Evolutionary conservation across 2,329 filamentous ascomycete genomes (phyloP), one percentile per base, ranked within the genome.

Genomic region (Scolecobasidium constrictum): DNA sequence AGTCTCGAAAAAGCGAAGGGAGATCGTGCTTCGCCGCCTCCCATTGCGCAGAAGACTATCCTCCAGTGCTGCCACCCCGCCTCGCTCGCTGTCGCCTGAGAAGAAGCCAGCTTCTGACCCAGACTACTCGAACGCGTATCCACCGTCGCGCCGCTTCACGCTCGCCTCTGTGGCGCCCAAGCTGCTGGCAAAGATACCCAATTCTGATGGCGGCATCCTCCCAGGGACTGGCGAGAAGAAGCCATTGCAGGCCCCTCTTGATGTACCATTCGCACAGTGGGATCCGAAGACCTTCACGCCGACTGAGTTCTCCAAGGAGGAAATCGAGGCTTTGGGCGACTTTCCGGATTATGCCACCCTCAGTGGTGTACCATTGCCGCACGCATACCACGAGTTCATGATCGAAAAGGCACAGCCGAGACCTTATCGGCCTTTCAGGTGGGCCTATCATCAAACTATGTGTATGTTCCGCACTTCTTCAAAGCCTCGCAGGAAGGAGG

Each of bases 381-480:
- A 66, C 6, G 68, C 81, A 0, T 79, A 83, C 44, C 52, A 57
- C 1, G 66, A 73, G 4, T 92, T 92, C 55, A 67, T 85, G 48
- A 77, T 87, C 43, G 62, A 71, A 12, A 83, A 68, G 48, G 85
- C 86, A 1, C 53, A 71, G 7, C 75, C 86, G 2, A 70, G 86
- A 45, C 86, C 86, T 0, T 93, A 88, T 56, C 71, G 86, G 33
- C 86, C 86, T 0, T 83, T 93, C 35, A 63, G 86, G 52, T 93
- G 86, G 86, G 67, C 72, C 0, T 94, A 93, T 55, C 84, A 92
- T 56, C 86, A 94, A 56, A 93, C 86, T 0, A 93, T 94, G 86
- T 84, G 85, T 90, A 73, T 52, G 80, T 69, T 4, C 33, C n/a
- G n/a, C n/a, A n/a, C n/a, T n/a, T n/a, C 11, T 40, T 9, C 17